Conservation (phyloP, 306 rosid species). For the Ormosia semicastrata region DNA sequence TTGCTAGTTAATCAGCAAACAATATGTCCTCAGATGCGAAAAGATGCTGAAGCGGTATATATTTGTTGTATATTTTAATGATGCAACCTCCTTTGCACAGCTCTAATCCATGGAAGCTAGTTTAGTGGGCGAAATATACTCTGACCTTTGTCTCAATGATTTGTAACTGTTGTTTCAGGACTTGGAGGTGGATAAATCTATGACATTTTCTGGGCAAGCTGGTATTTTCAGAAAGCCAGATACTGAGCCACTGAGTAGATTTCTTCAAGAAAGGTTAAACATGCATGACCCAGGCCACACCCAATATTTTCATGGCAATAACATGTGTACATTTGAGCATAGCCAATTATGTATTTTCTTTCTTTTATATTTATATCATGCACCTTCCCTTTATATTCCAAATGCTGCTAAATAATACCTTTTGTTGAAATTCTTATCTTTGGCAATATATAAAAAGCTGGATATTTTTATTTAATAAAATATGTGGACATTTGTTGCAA, state of each 20-base stretch:
- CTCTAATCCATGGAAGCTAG: constrained; percentile 12
- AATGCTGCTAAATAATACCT: constrained; percentile 7
- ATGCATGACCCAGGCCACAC: constrained; percentile 5
- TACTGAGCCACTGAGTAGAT: constrained; percentile 51
- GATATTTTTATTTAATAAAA: neutral
- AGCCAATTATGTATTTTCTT: neutral
- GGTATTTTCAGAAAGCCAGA: constrained; percentile 39
- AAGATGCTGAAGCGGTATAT: constrained; percentile 46
- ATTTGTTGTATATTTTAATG: constrained; percentile 18
- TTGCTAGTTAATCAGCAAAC: constrained; percentile 22
- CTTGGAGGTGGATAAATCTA: constrained; percentile 31
- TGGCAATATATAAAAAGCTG: neutral
- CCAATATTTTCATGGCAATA: constrained; percentile 18
- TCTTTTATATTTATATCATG: neutral
- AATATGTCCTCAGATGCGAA: constrained; percentile 15
- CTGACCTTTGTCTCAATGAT: neutral
- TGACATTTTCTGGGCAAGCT: constrained; percentile 31
- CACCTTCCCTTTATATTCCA: neutral
- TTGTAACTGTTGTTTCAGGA: constrained; percentile 42
- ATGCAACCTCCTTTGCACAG: neutral
- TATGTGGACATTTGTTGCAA: neutral
- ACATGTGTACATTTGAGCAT: neutral
- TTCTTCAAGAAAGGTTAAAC: constrained; percentile 75
- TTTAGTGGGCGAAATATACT: neutral
- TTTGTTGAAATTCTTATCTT: constrained; percentile 9